phyloP scores from a whole-genome alignment of 257 asterid genomes.

The Solanum lignicaule region DNA sequence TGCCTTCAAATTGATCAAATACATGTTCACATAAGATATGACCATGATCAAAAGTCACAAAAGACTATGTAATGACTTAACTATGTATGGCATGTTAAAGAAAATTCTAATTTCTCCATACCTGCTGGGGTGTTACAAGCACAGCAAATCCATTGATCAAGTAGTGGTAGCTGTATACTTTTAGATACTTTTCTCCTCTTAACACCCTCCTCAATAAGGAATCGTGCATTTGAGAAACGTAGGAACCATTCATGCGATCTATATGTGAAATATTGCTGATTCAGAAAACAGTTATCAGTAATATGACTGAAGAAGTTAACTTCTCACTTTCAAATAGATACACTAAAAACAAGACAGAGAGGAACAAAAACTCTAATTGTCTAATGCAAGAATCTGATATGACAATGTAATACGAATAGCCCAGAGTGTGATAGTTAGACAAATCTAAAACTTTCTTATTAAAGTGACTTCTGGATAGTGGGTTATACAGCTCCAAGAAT shows the following conservation, averaged over 20 bases:
- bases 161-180: constrained; percentile 83
- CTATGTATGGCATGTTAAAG: neutral
- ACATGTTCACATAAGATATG: neutral
- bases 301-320: neutral
- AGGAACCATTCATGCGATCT: constrained; percentile 18
- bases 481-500: neutral
- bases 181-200: constrained; percentile 72
- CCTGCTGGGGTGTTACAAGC: constrained; percentile 85
- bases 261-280: constrained; percentile 53
- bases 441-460: neutral
- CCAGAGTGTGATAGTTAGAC: neutral
- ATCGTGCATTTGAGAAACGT: constrained; percentile 55
- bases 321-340: neutral
- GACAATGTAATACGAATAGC: neutral
- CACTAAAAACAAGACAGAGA: neutral
- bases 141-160: constrained; percentile 90
- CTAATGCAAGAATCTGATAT: neutral
- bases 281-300: neutral
- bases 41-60: neutral
- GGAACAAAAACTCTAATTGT: neutral
- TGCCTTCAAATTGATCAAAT: constrained; percentile 42
- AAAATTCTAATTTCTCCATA: neutral
- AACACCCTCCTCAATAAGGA: constrained; percentile 49
- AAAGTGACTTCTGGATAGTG: neutral
- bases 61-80: neutral